These are phyloP conservation scores for Canariomyces notabilis DNA, from an alignment of 2,329 filamentous ascomycete species.

Conservation along the genomic window DNA sequence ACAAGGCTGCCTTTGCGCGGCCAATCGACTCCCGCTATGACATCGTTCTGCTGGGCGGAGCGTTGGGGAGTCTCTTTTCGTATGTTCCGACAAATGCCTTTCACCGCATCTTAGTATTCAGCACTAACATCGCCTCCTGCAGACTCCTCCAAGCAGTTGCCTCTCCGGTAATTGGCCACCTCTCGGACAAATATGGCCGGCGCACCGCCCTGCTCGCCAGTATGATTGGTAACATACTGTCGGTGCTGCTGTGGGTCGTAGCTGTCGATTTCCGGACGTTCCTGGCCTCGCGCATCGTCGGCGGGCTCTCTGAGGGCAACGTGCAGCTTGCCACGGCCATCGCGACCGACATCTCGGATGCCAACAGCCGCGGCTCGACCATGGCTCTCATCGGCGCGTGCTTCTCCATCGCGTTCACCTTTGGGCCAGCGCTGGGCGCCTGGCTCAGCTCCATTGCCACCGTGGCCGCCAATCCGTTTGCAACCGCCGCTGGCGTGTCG, in stretches of 20 bases:
- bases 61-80: slow-evolving; percentile 86
- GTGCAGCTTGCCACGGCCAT: slow-evolving; percentile 95
- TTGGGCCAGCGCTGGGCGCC: slow-evolving; percentile 87
- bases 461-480: slow-evolving; percentile 87
- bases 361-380: slow-evolving; percentile 75
- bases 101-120: too few species aligned
- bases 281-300: slow-evolving; percentile 84
- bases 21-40: slow-evolving; percentile 97
- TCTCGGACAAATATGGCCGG: slow-evolving; percentile 86
- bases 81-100: slow-evolving; percentile 29
- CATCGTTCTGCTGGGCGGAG: slow-evolving; percentile 90
- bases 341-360: slow-evolving; percentile 90
- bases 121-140: slow-evolving; percentile 1
- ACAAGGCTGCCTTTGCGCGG: slow-evolving; percentile 87
- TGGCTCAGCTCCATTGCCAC: slow-evolving; percentile 72
- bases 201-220: slow-evolving; percentile 81
- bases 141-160: slow-evolving; percentile 88
- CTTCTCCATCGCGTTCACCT: slow-evolving; percentile 96
- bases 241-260: slow-evolving; percentile 88
- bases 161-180: slow-evolving; percentile 80
- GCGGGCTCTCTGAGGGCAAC: slow-evolving; percentile 92
- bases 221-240: slow-evolving; percentile 90
- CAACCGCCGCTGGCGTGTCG: slow-evolving; percentile 83
- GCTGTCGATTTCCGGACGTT: slow-evolving; percentile 96
- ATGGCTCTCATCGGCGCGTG: slow-evolving; percentile 96